A percentile compares a stretch with the other conserved stretches of the same genome.
phyloP scores from a whole-genome alignment of 768 basidiomycete species.

The Leccinum variicolor region DNA sequence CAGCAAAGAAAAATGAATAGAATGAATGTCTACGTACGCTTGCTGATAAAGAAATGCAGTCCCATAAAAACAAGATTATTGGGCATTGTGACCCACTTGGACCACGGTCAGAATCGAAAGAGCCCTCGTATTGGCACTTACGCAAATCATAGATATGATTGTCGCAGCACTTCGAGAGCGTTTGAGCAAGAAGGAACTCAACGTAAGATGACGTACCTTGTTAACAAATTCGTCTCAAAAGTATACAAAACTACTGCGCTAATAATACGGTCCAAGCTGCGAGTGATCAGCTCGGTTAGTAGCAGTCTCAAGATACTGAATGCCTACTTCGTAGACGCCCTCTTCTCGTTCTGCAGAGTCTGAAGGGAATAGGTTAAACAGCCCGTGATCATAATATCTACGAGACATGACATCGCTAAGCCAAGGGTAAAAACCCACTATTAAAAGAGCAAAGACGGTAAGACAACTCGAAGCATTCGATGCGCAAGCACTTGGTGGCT shows the following conservation, averaged over 20 bases:
- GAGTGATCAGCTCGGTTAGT: neutral
- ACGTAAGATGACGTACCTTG: constrained; percentile 32
- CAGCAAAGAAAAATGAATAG: neutral
- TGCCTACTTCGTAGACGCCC: constrained; percentile 36
- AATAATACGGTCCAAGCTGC: constrained; percentile 46
- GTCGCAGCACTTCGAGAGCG: constrained; percentile 35
- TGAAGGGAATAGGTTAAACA: constrained; percentile 43
- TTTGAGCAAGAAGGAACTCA: neutral
- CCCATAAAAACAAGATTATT: constrained; percentile 51
- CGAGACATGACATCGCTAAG: constrained; percentile 44
- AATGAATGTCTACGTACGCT: constrained; percentile 32
- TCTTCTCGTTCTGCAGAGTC: constrained; percentile 37
- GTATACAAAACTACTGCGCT: constrained; percentile 48
- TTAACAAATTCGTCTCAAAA: constrained; percentile 51
- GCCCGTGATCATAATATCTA: constrained; percentile 49
- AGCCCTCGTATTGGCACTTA: constrained; percentile 19
- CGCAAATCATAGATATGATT: constrained; percentile 41
- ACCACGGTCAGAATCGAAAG: neutral
- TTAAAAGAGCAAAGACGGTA: neutral
- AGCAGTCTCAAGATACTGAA: neutral
- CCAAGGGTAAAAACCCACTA: constrained; percentile 54
- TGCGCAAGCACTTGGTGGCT: neutral
- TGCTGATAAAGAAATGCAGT: constrained; percentile 51
- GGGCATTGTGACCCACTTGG: constrained; percentile 45
- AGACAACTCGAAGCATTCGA: neutral